Evolutionary conservation across 2,329 filamentous ascomycete genomes (phyloP), one percentile per base, ranked within the genome.

Genomic region (Arthrobotrys conoides): DNA sequence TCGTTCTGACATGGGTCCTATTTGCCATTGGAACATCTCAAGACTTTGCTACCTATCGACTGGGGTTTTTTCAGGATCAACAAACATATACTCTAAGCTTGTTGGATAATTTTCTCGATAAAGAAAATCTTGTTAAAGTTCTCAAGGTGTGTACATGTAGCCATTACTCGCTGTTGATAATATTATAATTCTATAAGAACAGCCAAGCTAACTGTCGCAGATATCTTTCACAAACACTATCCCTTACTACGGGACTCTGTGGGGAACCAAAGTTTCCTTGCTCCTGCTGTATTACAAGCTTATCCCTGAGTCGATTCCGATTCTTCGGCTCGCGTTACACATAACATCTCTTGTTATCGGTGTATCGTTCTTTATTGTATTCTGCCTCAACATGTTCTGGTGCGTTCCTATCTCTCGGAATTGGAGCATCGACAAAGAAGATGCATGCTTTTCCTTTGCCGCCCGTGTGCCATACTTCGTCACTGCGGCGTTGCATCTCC

Each of bases 201-300:
- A 22, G 18, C 3, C 9, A 53, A 67, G 18, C 49, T 41, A 41
- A 68, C 65, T 24, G 20, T 1, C 22, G 9, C 65, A 76, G 68
- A 68, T 78, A 63, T 78, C 68, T 3, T 78, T 78, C 48, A 72
- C 75, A 27, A 78, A 71, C 24, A 72, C 75, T 0, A 68, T 78
- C 18, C 68, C 75, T 14, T 78, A 78, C 53, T 78, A 78, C 22
- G 75, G 75, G 22, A 71, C 75, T 12, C 38, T 78, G 9, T 78
- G 75, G 75, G 75, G 75, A 12, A 57, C 71, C 46, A 78, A 78
- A 33, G 63, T 78, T 68, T 78, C 75, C 9, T n/a, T 78, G 36
- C 46, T 78, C 5, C 68, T 78, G 14, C 48, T 78, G 75, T 78
- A 78, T 33, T 78, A 78, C 75, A 78, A 78, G 68, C 61, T 78